These are phyloP conservation scores for Triticum timopheevii DNA, from an alignment of 176 grass and related monocot species.

Conservation along the genomic window DNA sequence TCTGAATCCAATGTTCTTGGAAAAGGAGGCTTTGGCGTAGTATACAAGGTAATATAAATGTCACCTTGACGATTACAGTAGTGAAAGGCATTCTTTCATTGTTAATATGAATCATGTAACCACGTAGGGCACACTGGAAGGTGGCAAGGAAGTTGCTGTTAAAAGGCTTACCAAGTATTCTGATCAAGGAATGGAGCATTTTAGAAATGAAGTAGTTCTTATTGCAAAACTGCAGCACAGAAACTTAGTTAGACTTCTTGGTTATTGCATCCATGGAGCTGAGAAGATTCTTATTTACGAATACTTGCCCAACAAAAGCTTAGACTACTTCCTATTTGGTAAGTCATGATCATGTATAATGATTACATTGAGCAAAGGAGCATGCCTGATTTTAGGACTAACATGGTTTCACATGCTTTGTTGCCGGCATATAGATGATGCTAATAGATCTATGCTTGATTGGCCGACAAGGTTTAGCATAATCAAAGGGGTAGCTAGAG, in stretches of 20 bases:
- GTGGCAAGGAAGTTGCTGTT: constrained; percentile 51
- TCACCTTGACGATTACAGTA: not conserved
- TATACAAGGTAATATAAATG: constrained; percentile 46
- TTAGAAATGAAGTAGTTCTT: constrained; percentile 55
- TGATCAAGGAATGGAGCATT: constrained; percentile 42
- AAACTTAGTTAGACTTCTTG: constrained; percentile 51
- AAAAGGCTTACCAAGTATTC: constrained; percentile 35
- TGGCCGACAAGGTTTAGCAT: constrained; percentile 33
- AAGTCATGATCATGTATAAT: not conserved
- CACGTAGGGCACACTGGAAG: constrained; percentile 29
- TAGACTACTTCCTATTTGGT: constrained; percentile 55
- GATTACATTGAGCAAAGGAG: not conserved
- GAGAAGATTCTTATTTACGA: constrained; percentile 58
- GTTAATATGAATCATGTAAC: not conserved
- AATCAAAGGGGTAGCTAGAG: constrained; percentile 41
- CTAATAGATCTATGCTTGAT: constrained; percentile 26
- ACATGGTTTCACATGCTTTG: not conserved
- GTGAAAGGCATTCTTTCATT: not conserved
- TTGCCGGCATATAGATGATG: not conserved
- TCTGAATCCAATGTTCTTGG: constrained; percentile 40
- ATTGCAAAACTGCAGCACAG: constrained; percentile 58
- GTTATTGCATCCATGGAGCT: constrained; percentile 45
- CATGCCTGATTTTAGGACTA: not conserved
- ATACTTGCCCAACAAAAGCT: constrained; percentile 59
- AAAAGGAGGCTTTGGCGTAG: constrained; percentile 42